phyloP scores from a whole-genome alignment of 495 filamentous ascomycete species.

The Corynascus novoguineensis region DNA sequence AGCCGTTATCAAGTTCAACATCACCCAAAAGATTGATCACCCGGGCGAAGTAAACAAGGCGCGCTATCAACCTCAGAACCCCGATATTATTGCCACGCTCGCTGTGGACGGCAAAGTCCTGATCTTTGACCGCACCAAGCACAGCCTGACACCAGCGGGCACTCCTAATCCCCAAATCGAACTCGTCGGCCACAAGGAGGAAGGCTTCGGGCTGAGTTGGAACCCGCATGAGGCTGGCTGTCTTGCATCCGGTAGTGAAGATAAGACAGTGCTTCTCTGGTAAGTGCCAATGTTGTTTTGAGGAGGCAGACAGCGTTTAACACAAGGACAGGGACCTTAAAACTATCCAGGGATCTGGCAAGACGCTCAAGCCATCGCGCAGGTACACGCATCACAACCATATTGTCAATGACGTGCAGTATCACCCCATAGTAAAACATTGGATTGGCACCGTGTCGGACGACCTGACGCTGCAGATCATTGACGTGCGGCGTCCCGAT shows the following conservation, averaged over 20 bases:
- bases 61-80: constrained; percentile 95
- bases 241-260: constrained; percentile 84
- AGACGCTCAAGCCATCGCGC: constrained; percentile 58
- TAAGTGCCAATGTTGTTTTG: constrained; percentile 34
- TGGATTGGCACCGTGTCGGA: constrained; percentile 93
- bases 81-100: constrained; percentile 93
- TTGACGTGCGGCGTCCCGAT: constrained; percentile 70
- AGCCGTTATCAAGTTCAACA: constrained; percentile 70
- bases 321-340: constrained; percentile 63
- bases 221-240: constrained; percentile 76
- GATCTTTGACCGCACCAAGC: constrained; percentile 95
- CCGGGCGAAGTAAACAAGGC: constrained; percentile 98
- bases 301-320: constrained; percentile 9
- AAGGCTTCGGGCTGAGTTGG: constrained; percentile 96
- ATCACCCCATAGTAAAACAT: constrained; percentile 74
- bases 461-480: constrained; percentile 84
- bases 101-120: constrained; percentile 80
- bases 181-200: constrained; percentile 75
- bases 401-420: constrained; percentile 93
- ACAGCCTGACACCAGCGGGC: constrained; percentile 65
- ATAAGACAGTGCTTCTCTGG: constrained; percentile 87
- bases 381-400: constrained; percentile 85
- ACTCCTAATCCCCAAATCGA: constrained; percentile 75
- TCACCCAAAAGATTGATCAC: constrained; percentile 94
- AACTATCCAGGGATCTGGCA: constrained; percentile 58